Percentiles rank a stretch among this genome's conserved stretches.
Conservation (phyloP, 1,284 basidiomycete species). For the Leccinum huronense region DNA sequence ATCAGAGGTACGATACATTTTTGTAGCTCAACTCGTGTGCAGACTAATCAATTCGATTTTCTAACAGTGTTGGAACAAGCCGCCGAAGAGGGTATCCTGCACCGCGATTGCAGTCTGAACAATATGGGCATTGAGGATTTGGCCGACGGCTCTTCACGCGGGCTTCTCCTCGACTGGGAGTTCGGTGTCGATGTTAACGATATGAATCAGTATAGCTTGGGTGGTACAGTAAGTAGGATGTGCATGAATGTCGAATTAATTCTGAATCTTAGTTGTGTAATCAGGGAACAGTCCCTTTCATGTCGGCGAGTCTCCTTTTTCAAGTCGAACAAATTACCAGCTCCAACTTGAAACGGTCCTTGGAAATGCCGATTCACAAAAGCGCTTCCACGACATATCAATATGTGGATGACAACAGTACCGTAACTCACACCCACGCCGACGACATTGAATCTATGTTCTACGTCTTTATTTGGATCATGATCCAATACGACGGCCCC, state of each 20-base stretch:
- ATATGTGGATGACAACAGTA: not conserved
- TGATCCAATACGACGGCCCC: not conserved
- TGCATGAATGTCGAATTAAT: not conserved
- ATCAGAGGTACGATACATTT: not conserved
- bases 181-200: not conserved
- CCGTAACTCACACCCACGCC: not conserved
- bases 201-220: not conserved
- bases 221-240: not conserved
- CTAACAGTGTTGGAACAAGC: not conserved
- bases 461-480: not conserved
- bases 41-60: not conserved
- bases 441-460: not conserved
- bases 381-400: not conserved
- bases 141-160: not conserved
- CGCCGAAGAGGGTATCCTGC: not conserved
- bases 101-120: not conserved
- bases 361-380: not conserved
- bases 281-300: not conserved
- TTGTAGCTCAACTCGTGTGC: not conserved
- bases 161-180: not conserved
- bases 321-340: not conserved
- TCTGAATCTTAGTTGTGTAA: not conserved
- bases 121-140: not conserved
- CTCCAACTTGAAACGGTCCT: not conserved
- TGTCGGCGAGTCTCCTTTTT: not conserved